Evolutionary conservation across 2,329 filamentous ascomycete genomes (phyloP), one percentile per base, ranked within the genome.

Genomic region (Exophiala oligosperma): DNA sequence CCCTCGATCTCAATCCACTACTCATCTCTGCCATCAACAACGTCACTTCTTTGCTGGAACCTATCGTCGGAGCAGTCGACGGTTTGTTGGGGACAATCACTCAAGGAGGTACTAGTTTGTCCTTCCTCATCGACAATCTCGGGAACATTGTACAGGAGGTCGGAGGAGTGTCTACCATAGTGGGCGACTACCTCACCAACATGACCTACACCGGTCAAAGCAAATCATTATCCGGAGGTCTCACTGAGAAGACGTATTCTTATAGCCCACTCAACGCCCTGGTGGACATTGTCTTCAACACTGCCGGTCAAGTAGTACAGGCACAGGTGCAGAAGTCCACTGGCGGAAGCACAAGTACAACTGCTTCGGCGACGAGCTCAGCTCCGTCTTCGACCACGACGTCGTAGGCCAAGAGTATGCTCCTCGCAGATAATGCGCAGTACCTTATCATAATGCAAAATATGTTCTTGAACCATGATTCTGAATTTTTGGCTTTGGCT

Each of bases 61-160:
- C 75, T 4, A 81, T 84, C 6, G 76, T 85, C 9, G 83, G 81
- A 24, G 81, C 76, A 0, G 82, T 85, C 1, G 83, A 83, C 65
- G 82, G 83, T 0, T 72, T 86, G 32, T 76, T 86, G 2, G 84
- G 83, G 7, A 80, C 79, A 21, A 81, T 86, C 61, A 81, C 82
- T 2, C 80, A 84, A 62, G 81, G 82, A 50, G 79, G 79, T 61
- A 80, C 73, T 8, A 79, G 74, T 17, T 74, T 84, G 47, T 80
- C 79, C 62, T 84, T 84, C 73, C 61, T 84, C 40, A 76, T 86
- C 59, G 83, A 85, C 67, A 85, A 86, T 64, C 74, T 86, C 2
- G 84, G 84, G 37, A 85, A 86, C 64, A 85, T 86, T 61, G 81
- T 86, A 1, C 82, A 85, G 66, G 79, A 85, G 64, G 81, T 84